Percentiles rank a stretch among this genome's conserved stretches.
phyloP scores from a whole-genome alignment of 2,329 filamentous ascomycete genomes.

The Scedosporium apiospermum region DNA sequence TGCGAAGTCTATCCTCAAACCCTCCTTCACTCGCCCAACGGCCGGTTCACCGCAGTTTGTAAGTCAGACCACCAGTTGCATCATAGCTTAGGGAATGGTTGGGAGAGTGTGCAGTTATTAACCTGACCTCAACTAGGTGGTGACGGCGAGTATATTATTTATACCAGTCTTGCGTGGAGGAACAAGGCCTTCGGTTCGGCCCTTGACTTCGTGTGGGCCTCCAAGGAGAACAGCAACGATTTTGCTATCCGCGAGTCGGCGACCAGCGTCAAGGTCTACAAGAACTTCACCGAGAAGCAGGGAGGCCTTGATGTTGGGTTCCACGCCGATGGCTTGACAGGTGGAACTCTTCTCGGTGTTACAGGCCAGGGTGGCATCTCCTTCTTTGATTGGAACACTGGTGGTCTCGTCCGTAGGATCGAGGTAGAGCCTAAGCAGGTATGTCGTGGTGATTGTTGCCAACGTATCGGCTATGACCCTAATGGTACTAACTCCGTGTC shows the following conservation, averaged over 20 bases:
- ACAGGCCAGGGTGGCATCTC: constrained; percentile 91
- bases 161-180: constrained; percentile 90
- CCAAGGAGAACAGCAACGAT: constrained; percentile 96
- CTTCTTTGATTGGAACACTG: constrained; percentile 93
- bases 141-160: constrained; percentile 98
- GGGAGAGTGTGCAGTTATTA: background rate
- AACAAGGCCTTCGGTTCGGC: constrained; percentile 97
- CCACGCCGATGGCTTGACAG: constrained; percentile 83
- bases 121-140: constrained; percentile 31
- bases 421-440: constrained; percentile 59
- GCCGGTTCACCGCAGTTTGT: constrained; percentile 60
- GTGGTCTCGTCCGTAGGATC: constrained; percentile 81
- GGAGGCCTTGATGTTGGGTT: constrained; percentile 90
- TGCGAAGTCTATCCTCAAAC: constrained; percentile 97
- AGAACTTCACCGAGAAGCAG: constrained; percentile 89
- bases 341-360: constrained; percentile 84
- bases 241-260: constrained; percentile 93
- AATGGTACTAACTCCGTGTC: constrained; percentile 5
- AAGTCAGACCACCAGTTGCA: constrained; percentile 17
- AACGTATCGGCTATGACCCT: background rate
- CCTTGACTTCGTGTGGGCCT: constrained; percentile 92
- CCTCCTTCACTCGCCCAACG: constrained; percentile 90
- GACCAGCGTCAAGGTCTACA: constrained; percentile 93
- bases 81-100: too few species aligned
- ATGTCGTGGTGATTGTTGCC: constrained; percentile 7